These are phyloP conservation scores for Monilinia aucupariae DNA, from an alignment of 2,329 filamentous ascomycete genomes.

Conservation along the genomic window DNA sequence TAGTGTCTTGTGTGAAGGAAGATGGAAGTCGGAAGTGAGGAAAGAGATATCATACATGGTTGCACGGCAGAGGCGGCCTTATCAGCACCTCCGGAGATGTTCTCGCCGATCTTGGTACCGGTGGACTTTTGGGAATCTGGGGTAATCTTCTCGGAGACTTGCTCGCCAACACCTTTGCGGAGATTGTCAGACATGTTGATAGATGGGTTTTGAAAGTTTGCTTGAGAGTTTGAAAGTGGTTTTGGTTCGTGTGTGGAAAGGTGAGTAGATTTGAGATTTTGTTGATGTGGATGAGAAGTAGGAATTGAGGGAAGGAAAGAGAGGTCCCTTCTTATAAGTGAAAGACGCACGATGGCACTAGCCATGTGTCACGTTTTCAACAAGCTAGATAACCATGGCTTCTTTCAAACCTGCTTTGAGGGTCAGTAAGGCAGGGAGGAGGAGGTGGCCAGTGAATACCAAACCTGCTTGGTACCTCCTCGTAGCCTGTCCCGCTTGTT, in stretches of 20 bases:
- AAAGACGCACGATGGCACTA: background rate
- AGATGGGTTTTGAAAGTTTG: background rate
- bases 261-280: background rate
- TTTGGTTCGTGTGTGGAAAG: background rate
- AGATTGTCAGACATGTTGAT: constrained; percentile 18
- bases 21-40: constrained; percentile 1
- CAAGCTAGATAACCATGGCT: background rate
- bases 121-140: constrained; percentile 51
- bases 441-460: background rate
- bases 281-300: background rate
- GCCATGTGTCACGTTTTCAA: background rate
- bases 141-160: constrained; percentile 46
- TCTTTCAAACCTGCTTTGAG: background rate
- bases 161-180: constrained; percentile 47
- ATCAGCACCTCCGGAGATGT: constrained; percentile 42
- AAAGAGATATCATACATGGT: constrained; percentile 35
- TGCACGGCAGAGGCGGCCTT: constrained; percentile 43
- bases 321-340: background rate
- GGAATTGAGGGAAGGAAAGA: background rate
- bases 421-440: no score
- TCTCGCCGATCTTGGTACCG: constrained; percentile 39
- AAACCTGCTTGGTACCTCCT: background rate
- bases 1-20: background rate
- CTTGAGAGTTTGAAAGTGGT: background rate
- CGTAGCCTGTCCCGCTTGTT: background rate